These are phyloP conservation scores for Pseudogymnoascus sp. DNA, from an alignment of 2,329 filamentous ascomycete genomes.

Conservation along the genomic window DNA sequence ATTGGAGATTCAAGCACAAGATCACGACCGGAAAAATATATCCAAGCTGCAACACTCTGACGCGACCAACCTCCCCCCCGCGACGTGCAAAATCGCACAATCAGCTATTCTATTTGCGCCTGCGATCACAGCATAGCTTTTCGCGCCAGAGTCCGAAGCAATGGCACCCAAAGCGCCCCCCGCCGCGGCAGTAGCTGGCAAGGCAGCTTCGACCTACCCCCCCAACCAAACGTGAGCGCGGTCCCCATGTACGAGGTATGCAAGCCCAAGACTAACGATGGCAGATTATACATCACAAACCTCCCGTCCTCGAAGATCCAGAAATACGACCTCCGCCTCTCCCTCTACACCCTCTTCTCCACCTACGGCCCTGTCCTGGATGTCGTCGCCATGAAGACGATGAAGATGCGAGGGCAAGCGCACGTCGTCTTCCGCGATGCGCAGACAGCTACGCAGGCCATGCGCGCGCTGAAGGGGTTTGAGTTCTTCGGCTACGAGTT, in stretches of 20 bases:
- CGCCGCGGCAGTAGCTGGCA: slow-evolving; percentile 25
- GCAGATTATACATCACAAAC: slow-evolving; percentile 80
- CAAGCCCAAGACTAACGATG: slow-evolving; percentile 13
- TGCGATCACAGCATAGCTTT: background rate
- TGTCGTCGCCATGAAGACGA: slow-evolving; percentile 79
- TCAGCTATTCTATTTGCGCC: background rate
- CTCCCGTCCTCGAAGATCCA: slow-evolving; percentile 78
- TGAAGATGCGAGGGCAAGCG: slow-evolving; percentile 91
- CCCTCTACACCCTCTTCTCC: slow-evolving; percentile 87
- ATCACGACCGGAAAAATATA: background rate
- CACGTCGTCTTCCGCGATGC: slow-evolving; percentile 86
- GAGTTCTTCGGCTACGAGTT: slow-evolving; percentile 78
- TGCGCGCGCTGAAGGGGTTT: slow-evolving; percentile 80
- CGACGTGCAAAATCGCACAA: slow-evolving; percentile 8
- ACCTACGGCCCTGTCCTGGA: slow-evolving; percentile 91
- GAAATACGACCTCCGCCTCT: slow-evolving; percentile 77
- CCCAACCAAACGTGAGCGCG: slow-evolving; percentile 67
- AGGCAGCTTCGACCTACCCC: slow-evolving; percentile 46
- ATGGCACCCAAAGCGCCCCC: slow-evolving; percentile 32
- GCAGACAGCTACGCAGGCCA: slow-evolving; percentile 85
- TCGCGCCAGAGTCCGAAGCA: slow-evolving; percentile 4
- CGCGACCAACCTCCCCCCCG: slow-evolving; percentile 1
- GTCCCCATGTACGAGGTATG: background rate
- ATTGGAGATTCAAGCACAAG: slow-evolving; percentile 6
- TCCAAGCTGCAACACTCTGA: background rate